Conservation (phyloP, 805 yeast genomes). For the Jamesozyma lodderae region DNA sequence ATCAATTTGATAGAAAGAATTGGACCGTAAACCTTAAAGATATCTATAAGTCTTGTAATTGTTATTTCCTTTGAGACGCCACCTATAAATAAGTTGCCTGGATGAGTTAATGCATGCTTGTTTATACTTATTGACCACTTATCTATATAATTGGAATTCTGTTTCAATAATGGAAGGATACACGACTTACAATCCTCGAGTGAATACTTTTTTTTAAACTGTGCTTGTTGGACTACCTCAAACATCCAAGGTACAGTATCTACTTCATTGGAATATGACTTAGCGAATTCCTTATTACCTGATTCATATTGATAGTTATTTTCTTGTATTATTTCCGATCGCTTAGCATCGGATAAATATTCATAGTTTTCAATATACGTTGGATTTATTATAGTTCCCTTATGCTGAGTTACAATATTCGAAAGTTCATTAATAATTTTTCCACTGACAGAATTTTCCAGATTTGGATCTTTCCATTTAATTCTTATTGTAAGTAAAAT, state of each 20-base stretch:
- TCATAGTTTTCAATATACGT: conserved; percentile 25
- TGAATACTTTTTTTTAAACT: conserved; percentile 13
- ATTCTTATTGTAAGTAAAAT: conserved; percentile 18
- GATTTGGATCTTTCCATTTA: conserved; percentile 10
- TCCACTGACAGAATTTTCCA: conserved; percentile 1
- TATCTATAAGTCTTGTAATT: conserved; percentile 31
- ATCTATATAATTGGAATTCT: conserved; percentile 2
- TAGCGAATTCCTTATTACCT: conserved; percentile 15
- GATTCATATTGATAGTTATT: conserved; percentile 20
- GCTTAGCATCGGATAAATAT: conserved; percentile 17
- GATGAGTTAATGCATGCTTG: conserved; percentile 35
- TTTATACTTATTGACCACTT: conserved; percentile 25
- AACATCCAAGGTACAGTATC: conserved; percentile 13
- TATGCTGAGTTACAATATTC: conserved; percentile 2
- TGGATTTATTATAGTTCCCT: conserved; percentile 18
- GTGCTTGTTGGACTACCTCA: conserved; percentile 22
- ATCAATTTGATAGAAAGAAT: conserved; percentile 40
- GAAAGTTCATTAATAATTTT: conserved; percentile 1
- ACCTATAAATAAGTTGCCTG: conserved; percentile 50
- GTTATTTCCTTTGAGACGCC: conserved; percentile 36
- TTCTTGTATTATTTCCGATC: conserved; percentile 16
- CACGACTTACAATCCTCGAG: conserved; percentile 6
- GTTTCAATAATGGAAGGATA: not conserved
- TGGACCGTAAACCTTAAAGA: conserved; percentile 36
- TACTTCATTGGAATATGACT: conserved; percentile 8